Evolutionary conservation across 164 flowering plant species (phyloP).

Genomic region (Platanus orientalis): DNA sequence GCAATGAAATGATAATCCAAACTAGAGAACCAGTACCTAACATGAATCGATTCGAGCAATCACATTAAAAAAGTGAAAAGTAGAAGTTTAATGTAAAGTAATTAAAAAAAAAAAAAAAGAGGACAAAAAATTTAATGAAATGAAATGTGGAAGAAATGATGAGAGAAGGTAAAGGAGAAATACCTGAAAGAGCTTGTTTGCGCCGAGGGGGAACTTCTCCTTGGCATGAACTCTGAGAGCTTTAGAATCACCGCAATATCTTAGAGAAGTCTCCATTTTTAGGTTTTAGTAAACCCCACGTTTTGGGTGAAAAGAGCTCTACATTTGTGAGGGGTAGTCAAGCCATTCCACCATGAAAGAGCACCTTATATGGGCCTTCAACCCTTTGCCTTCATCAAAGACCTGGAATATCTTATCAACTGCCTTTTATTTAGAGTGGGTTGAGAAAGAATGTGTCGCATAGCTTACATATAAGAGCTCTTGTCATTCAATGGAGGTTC

Average conservation of each 20-base stretch:
- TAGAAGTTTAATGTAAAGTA: background rate
- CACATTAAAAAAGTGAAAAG: background rate
- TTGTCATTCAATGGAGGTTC: too few species aligned
- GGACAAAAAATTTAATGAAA: background rate
- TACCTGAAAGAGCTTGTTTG: constrained; percentile 65
- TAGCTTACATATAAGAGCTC: too few species aligned
- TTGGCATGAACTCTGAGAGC: constrained; percentile 76
- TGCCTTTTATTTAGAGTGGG: too few species aligned
- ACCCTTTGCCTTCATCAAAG: too few species aligned
- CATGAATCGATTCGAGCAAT: background rate
- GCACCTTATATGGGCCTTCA: too few species aligned
- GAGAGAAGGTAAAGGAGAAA: background rate
- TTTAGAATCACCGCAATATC: constrained; percentile 53
- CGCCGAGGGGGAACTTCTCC: constrained; percentile 57
- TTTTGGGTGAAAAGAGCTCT: too few species aligned
- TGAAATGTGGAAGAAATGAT: background rate
- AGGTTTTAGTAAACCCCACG: too few species aligned
- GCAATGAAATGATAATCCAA: background rate
- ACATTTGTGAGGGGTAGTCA: too few species aligned
- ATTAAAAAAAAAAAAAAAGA: too few species aligned
- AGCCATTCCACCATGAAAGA: too few species aligned
- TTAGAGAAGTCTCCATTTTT: constrained; percentile 69
- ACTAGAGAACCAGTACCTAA: background rate
- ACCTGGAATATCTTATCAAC: too few species aligned
- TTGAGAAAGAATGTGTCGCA: too few species aligned